These are phyloP conservation scores for Diaporthe aspalathi DNA, from an alignment of 2,329 filamentous ascomycete species.

Conservation along the genomic window DNA sequence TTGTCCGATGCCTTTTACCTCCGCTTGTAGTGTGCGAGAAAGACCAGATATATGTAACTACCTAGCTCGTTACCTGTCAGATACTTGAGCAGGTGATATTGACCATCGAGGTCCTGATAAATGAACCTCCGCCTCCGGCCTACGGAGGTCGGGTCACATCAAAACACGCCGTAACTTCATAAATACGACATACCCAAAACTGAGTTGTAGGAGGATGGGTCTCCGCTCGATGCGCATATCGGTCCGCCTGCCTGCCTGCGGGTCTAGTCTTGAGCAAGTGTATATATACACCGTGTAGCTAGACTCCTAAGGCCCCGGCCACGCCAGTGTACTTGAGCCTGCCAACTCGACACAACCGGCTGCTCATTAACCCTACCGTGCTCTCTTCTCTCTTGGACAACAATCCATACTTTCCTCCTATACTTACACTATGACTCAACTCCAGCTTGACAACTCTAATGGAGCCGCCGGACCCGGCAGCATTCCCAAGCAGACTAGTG, in stretches of 20 bases:
- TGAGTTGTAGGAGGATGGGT: neutral
- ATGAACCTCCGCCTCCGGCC: neutral
- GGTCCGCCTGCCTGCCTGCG: neutral
- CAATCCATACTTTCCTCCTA: neutral
- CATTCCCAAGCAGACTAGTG: neutral
- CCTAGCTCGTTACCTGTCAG: neutral
- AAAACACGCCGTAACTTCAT: neutral
- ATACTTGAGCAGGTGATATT: neutral
- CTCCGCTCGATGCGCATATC: neutral
- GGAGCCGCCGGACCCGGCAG: neutral
- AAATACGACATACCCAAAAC: neutral
- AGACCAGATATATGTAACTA: neutral
- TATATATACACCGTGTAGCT: neutral
- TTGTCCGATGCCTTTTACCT: neutral
- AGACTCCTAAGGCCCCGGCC: neutral
- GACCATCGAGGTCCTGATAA: neutral
- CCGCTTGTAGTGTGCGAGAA: slow-evolving; percentile 3
- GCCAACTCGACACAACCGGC: slow-evolving; percentile 1
- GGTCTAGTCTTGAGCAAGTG: neutral
- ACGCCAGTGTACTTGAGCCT: neutral
- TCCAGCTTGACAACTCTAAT: slow-evolving; percentile 11
- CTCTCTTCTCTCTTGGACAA: neutral
- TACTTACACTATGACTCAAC: slow-evolving; percentile 2
- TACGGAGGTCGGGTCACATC: slow-evolving; percentile 19
- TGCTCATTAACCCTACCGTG: neutral